Conservation (phyloP, 805 yeast species). For the Metschnikowia santaceciliae region DNA sequence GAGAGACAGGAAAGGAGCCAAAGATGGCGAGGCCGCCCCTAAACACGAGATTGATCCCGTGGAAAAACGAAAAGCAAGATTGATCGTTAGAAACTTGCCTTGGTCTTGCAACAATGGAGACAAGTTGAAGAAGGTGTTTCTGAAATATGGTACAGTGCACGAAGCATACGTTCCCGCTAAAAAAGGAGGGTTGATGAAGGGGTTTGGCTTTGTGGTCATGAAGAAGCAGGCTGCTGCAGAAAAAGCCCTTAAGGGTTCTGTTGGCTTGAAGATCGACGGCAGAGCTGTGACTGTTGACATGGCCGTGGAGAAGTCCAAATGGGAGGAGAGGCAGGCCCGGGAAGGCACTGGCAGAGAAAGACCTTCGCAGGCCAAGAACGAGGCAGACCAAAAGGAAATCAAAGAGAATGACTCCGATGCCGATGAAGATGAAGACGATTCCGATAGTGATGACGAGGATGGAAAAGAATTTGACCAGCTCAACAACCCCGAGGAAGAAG, state of each 20-base stretch:
- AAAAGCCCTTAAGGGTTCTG: conserved; percentile 69
- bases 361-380: conserved; percentile 33
- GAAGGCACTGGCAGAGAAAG: conserved; percentile 21
- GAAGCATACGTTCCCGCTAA: conserved; percentile 89
- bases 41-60: conserved; percentile 28
- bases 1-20: conserved; percentile 63
- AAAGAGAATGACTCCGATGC: conserved; percentile 34
- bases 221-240: conserved; percentile 72
- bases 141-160: conserved; percentile 77
- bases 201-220: conserved; percentile 94
- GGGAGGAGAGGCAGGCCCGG: conserved; percentile 53
- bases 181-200: conserved; percentile 83
- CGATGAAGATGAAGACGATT: conserved; percentile 28
- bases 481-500: conserved; percentile 31
- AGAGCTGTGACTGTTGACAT: conserved; percentile 92
- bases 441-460: conserved; percentile 32
- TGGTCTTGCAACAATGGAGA: conserved; percentile 88
- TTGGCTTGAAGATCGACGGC: conserved; percentile 78
- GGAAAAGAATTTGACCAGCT: conserved; percentile 23
- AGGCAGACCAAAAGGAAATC: conserved; percentile 32
- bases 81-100: conserved; percentile 88
- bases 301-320: conserved; percentile 83
- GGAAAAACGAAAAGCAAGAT: conserved; percentile 80
- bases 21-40: conserved; percentile 16
- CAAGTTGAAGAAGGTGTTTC: conserved; percentile 63